These are phyloP conservation scores for Scleroderma citrinum DNA, from an alignment of 768 basidiomycete species.

Conservation along the genomic window DNA sequence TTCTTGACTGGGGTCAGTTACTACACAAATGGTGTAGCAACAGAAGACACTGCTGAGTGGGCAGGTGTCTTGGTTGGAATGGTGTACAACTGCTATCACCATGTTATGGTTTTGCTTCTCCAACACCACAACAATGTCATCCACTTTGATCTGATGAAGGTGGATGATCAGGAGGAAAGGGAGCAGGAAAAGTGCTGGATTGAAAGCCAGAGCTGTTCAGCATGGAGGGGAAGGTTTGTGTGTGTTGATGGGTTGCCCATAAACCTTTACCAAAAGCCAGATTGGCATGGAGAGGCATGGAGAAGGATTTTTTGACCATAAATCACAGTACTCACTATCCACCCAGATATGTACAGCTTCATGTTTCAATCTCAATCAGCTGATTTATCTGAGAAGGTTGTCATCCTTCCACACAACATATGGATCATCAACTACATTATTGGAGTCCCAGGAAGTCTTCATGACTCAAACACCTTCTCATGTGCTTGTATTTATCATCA, in stretches of 20 bases:
- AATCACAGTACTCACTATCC: conserved; percentile 10
- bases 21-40: conserved; percentile 7
- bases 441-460: too few species aligned
- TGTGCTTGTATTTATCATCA: too few species aligned
- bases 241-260: conserved; percentile 10
- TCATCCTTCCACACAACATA: too few species aligned
- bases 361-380: too few species aligned
- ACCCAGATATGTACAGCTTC: not conserved
- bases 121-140: conserved; percentile 8
- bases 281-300: conserved; percentile 14
- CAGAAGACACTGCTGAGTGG: conserved; percentile 15
- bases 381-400: too few species aligned
- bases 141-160: conserved; percentile 1
- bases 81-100: conserved; percentile 13
- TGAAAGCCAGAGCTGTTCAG: not conserved
- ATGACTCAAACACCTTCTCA: too few species aligned
- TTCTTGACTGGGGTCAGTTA: conserved; percentile 22
- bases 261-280: conserved; percentile 16
- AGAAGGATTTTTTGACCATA: conserved; percentile 9
- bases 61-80: conserved; percentile 16
- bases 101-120: conserved; percentile 11
- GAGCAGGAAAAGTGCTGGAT: not conserved
- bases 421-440: too few species aligned
- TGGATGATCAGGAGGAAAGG: not conserved
- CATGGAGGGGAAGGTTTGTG: conserved; percentile 6